These are phyloP conservation scores for Zopfia rhizophila DNA, from an alignment of 2,329 filamentous ascomycete genomes.

Conservation along the genomic window DNA sequence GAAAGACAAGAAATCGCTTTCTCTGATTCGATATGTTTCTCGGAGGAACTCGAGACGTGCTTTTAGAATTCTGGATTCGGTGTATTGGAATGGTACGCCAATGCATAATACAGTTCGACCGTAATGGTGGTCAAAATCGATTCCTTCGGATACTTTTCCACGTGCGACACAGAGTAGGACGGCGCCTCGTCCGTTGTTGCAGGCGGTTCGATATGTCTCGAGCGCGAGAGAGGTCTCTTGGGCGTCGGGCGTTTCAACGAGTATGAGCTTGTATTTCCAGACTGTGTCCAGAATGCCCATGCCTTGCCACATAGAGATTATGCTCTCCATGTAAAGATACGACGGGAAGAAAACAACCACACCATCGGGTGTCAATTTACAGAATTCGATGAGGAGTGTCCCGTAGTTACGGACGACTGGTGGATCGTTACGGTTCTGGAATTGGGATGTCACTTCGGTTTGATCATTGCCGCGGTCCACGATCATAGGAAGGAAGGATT, in stretches of 20 bases:
- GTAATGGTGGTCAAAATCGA: slow-evolving; percentile 99
- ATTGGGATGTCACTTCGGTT: slow-evolving; percentile 89
- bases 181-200: slow-evolving; percentile 94
- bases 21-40: slow-evolving; percentile 95
- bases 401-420: slow-evolving; percentile 98
- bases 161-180: slow-evolving; percentile 94
- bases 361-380: slow-evolving; percentile 93
- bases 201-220: slow-evolving; percentile 96
- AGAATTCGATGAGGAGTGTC: slow-evolving; percentile 91
- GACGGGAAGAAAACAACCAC: slow-evolving; percentile 99
- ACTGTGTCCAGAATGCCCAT: slow-evolving; percentile 98
- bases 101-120: slow-evolving; percentile 96
- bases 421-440: slow-evolving; percentile 94
- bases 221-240: slow-evolving; percentile 96
- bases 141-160: slow-evolving; percentile 96
- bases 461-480: slow-evolving; percentile 96
- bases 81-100: slow-evolving; percentile 98
- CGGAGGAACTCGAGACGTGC: slow-evolving; percentile 94
- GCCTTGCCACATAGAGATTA: slow-evolving; percentile 99
- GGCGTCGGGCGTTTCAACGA: slow-evolving; percentile 96
- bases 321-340: slow-evolving; percentile 99
- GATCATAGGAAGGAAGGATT: slow-evolving; percentile 98
- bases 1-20: slow-evolving; percentile 98
- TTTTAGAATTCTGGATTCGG: slow-evolving; percentile 95
- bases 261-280: slow-evolving; percentile 98